Evolutionary conservation across 2,329 filamentous ascomycete species (phyloP), one percentile per base, ranked within the genome.

Genomic region (Aspergillus caelatus): DNA sequence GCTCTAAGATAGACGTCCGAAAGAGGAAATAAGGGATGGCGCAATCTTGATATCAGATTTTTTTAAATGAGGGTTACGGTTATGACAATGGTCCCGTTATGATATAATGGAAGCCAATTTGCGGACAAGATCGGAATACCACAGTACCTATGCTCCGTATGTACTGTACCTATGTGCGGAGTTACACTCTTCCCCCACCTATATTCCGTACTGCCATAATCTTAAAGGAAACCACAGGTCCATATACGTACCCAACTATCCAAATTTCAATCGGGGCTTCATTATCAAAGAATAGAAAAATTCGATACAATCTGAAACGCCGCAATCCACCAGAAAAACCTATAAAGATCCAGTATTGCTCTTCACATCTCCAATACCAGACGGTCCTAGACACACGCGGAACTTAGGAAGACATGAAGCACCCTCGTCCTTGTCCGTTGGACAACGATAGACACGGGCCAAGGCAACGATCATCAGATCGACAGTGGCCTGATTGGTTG

Each of bases 401-500:
- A 50, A 30, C 14, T 14, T 16, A 3, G 14, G 46, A 46, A 23
- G 21, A 48, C 23, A 48, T 26, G 45, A 48, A 4, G 11, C 11
- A 26, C 11, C 45, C 45, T 48, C 45, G 45, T 28, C 45, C 23
- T 34, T 32, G 46, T 50, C 12, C 46, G 16, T 19, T 28, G 48
- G 48, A 52, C 48, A n/a, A 34, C 28, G 48, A 52, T 34, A 52
- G 45, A 52, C 66, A 67, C 65, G 65, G 65, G 64, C 65, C 58
- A 67, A 62, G 58, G 61, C 34, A 65, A 60, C 60, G 66, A 68
- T 68, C 66, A 67, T 68, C 64, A 65, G 66, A 68, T 68, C 66
- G 66, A 68, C 65, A 57, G 57, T 58, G 54, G 57, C 53, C 60
- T 67, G 61, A 64, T 68, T 68, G 66, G 66, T 28, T 58, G 53